These are phyloP conservation scores for Colletotrichum tamarilloi DNA, from an alignment of 2,329 filamentous ascomycete genomes.

Conservation along the genomic window DNA sequence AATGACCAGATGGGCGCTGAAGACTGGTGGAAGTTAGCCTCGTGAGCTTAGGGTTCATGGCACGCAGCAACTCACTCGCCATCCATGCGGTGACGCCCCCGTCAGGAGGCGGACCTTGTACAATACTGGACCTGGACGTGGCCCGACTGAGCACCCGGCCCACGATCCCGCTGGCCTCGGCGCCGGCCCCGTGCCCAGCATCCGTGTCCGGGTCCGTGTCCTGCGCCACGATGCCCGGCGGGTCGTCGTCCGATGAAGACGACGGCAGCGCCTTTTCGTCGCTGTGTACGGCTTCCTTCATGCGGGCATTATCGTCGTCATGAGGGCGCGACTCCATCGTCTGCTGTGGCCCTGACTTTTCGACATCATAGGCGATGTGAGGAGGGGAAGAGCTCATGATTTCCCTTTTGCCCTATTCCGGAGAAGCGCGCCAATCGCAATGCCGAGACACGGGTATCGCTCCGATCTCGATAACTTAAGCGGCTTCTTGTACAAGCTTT, in stretches of 20 bases:
- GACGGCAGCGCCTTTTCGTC: not conserved
- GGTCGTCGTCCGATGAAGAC: conserved; percentile 1
- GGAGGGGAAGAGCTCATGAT: not conserved
- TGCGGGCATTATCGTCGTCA: not conserved
- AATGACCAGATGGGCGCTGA: conserved; percentile 57
- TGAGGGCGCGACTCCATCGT: not conserved
- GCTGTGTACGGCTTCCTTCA: not conserved
- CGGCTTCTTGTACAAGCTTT: not conserved
- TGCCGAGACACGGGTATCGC: not conserved
- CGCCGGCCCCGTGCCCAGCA: not conserved
- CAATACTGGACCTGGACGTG: conserved; percentile 51
- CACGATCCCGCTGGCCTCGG: conserved; percentile 40
- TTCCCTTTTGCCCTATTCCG: not conserved
- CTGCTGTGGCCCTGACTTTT: not conserved
- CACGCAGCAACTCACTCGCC: conserved; percentile 47
- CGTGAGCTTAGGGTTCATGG: not conserved
- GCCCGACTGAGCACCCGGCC: conserved; percentile 53
- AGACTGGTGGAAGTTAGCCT: conserved; percentile 40
- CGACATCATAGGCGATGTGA: not conserved
- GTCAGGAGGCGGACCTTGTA: conserved; percentile 61
- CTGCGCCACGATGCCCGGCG: not conserved
- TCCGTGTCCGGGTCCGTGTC: not conserved
- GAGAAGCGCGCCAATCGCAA: not conserved
- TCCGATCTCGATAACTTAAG: not conserved
- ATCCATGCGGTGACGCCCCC: conserved; percentile 61